phyloP scores from a whole-genome alignment of 805 yeast species.

The Sugiyamaella floridensis region DNA sequence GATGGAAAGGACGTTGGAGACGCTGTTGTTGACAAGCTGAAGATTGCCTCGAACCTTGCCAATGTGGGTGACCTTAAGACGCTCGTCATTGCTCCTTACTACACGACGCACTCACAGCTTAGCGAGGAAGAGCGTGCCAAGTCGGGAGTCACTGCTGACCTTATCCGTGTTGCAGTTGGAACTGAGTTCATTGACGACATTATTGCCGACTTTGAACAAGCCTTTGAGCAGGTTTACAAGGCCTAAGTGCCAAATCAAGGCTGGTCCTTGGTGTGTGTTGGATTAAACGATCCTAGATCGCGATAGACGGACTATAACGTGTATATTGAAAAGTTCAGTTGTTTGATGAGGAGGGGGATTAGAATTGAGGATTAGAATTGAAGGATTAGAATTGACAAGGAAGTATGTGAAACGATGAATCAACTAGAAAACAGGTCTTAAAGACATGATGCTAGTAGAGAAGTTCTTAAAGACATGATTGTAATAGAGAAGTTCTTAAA shows the following conservation, averaged over 20 bases:
- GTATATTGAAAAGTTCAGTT: too few relatives aligned
- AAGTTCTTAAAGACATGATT: too few relatives aligned
- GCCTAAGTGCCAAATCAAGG: neutral
- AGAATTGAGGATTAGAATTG: too few relatives aligned
- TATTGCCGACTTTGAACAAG: slow-evolving; percentile 80
- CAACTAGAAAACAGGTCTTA: too few relatives aligned
- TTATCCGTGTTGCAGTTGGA: slow-evolving; percentile 85
- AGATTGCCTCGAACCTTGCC: slow-evolving; percentile 87
- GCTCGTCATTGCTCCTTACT: slow-evolving; percentile 91
- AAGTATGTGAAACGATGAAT: too few relatives aligned
- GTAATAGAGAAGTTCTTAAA: too few relatives aligned
- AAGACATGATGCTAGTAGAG: too few relatives aligned
- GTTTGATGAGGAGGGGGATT: too few relatives aligned
- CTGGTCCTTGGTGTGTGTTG: neutral
- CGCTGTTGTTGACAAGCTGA: slow-evolving; percentile 71
- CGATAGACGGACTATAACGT: too few relatives aligned
- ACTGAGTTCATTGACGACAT: slow-evolving; percentile 88
- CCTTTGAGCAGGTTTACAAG: slow-evolving; percentile 57
- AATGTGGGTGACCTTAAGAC: slow-evolving; percentile 97
- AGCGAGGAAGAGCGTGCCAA: slow-evolving; percentile 69
- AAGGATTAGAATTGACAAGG: too few relatives aligned
- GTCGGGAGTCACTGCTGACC: slow-evolving; percentile 83
- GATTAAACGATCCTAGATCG: too few relatives aligned
- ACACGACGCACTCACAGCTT: slow-evolving; percentile 92
- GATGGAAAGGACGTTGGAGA: slow-evolving; percentile 68